Conservation (phyloP, 2,329 filamentous ascomycete species). For the Dothideomycetes sp. region DNA sequence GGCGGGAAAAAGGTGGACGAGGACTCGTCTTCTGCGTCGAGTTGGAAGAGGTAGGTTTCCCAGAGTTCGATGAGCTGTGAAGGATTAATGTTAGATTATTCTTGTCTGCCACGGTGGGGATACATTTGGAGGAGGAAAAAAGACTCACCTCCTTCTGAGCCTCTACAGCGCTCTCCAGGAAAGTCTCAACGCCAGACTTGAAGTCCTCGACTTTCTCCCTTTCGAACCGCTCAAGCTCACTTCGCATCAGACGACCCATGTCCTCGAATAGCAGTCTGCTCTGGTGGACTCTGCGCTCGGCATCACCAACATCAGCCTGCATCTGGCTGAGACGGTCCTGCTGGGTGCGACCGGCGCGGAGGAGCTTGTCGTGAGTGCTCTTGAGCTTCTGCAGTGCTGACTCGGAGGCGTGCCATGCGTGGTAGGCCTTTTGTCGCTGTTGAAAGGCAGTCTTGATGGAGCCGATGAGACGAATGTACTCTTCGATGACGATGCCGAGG, state of each 20-base stretch:
- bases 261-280: constrained; percentile 86
- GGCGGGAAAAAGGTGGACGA: constrained; percentile 17
- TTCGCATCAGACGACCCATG: constrained; percentile 88
- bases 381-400: constrained; percentile 85
- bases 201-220: constrained; percentile 98
- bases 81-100: constrained; percentile 17
- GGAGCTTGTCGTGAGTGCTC: constrained; percentile 81
- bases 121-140: constrained; percentile 10
- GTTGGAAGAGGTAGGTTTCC: constrained; percentile 95
- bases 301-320: constrained; percentile 86
- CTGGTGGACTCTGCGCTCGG: constrained; percentile 86
- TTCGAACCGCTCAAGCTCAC: constrained; percentile 88
- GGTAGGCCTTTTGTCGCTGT: constrained; percentile 90
- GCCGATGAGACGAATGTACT: constrained; percentile 93
- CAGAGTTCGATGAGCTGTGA: constrained; percentile 72
- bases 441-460: constrained; percentile 88
- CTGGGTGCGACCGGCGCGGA: constrained; percentile 88
- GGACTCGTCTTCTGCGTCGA: constrained; percentile 85
- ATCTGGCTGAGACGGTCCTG: constrained; percentile 91
- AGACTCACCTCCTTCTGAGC: constrained; percentile 86
- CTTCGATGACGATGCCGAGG: constrained; percentile 92
- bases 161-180: constrained; percentile 91
- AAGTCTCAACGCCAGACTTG: constrained; percentile 95
- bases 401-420: constrained; percentile 87
- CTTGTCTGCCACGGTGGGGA: constrained; percentile 31